Base-by-base conservation (phyloP, 148 eudicot genomes). In the Camellia japonica region DNA sequence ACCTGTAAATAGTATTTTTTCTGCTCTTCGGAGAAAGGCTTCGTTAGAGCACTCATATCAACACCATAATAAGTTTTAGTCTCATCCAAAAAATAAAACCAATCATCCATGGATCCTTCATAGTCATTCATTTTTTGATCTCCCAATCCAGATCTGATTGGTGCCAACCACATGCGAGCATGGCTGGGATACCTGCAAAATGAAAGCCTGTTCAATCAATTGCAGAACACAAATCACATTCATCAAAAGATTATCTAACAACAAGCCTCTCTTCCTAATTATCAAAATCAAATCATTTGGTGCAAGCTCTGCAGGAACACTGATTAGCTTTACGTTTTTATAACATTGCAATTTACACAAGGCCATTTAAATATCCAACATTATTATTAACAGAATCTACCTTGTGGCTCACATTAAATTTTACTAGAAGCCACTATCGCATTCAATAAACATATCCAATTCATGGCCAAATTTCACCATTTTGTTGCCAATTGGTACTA, bases 131-230 rank as follows among this genome's bases (percentile, higher is more conserved):
- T 85, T 83, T 91, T 96, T 79, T 91, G 91, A 83, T 94, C 95
- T 42, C 82, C 88, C 79, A 92, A 80, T 54, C 93, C 92, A 74
- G 99, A 88, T 73, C 89, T 89, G 82, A 96, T 91, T 8, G 99
- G 99, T 78, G 98, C 98, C 81, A 96, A 86, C 98, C 97, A 96
- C 89, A 96, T 96, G 51, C 97, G 95, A 83, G 99, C 99, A 80
- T 94, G 98, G 84, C 99, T 96, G 30, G 99, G 99, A 82, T 96
- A 96, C 99, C 99, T 96, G 87, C 72, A 84, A 85, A 67, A 61
- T 73, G 74, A 82, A 77, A 81, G 51, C 60, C 65, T 77, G 2
- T 47, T 59, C 46, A 9, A 56, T 66, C 66, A 73, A 52, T 15
- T 44, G 42, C 54, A 18, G 43, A 44, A 43, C 5, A 42, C 3